Base-by-base conservation (phyloP, 257 asterid species). In the Scutellaria barbata region DNA sequence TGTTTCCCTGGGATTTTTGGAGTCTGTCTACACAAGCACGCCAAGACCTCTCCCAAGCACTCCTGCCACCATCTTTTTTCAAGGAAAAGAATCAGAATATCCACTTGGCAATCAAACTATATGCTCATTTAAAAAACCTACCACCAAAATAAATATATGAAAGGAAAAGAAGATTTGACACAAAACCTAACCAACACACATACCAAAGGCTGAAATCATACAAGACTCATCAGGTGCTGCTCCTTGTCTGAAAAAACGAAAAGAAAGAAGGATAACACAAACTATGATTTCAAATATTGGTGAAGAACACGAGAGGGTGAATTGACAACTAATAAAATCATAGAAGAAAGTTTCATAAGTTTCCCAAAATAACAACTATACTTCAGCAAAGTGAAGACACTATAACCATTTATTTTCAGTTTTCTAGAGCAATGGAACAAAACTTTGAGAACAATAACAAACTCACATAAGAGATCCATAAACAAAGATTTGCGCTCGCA, bases 391-490 rank as follows among this genome's bases (percentile, higher is more conserved):
- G 64, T 13, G 42, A 30, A 63, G 65, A 46, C 12, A 54, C 5
- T 30, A 57, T 17, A 48, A 60, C 62, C 12, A 22, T 7, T 42
- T 10, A 30, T 33, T 40, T 54, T 55, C 41, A 58, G 52, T 47
- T 61, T 13, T 41, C 42, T 37, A 58, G 51, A 10, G 45, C 43
- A 69, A 64, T 30, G 39, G 25, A 52, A 64, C 10, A 5, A 53
- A 18, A 55, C 45, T 51, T 10, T 10, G 48, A 62, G 68, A 17
- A 46, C 66, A 35, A 76, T 60, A 56, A 65, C 16, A 42, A 39
- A 87, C 98, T 92, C 82, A 95, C 99, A 95, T 95, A 65, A 95
- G 88, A 76, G 98, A 90, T 66, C 99, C 99, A 83, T 95, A 95
- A 67, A 95, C 98, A 79, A 92, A 87, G 76, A 95, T 95, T 71